A percentile compares a stretch with the other conserved stretches of the same genome.
Conservation (phyloP, 495 filamentous ascomycete species). For the Melanomma pulvis-pyrius region DNA sequence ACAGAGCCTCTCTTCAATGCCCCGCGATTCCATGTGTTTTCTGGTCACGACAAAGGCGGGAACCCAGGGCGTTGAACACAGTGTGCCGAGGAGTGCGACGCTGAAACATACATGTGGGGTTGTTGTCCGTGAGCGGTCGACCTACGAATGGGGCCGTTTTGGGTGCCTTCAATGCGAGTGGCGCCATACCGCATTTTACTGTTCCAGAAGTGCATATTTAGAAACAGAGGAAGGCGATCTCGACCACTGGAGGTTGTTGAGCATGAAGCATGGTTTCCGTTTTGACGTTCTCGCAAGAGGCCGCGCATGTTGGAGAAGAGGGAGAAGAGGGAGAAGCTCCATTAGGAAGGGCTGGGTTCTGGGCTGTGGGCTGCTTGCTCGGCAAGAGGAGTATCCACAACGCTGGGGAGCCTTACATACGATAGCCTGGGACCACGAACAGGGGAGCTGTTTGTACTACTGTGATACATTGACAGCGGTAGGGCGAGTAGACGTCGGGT, state of each 20-base stretch:
- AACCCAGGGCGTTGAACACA: constrained; percentile 6
- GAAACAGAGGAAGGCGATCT: constrained; percentile 14
- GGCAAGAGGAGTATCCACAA: background rate
- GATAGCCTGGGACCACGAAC: background rate
- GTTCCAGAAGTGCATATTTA: constrained; percentile 27
- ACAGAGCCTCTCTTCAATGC: constrained; percentile 4
- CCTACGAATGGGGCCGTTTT: constrained; percentile 13
- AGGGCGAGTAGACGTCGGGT: constrained; percentile 28
- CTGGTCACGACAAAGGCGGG: constrained; percentile 18
- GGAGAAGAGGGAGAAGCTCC: background rate
- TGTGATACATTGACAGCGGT: constrained; percentile 12
- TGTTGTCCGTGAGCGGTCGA: constrained; percentile 15
- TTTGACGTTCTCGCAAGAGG: background rate
- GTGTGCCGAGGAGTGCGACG: constrained; percentile 12
- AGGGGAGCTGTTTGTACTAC: constrained; percentile 6
- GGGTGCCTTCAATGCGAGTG: constrained; percentile 28
- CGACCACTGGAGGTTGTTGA: background rate
- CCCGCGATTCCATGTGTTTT: constrained; percentile 14
- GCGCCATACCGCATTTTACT: constrained; percentile 15
- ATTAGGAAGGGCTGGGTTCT: background rate
- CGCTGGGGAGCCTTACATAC: background rate
- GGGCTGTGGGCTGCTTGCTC: background rate
- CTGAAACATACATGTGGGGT: constrained; percentile 33
- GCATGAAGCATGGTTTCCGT: background rate
- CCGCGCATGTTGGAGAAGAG: background rate